phyloP scores from a whole-genome alignment of 2,329 filamentous ascomycete species.

The Sporothrix euskadiensis region DNA sequence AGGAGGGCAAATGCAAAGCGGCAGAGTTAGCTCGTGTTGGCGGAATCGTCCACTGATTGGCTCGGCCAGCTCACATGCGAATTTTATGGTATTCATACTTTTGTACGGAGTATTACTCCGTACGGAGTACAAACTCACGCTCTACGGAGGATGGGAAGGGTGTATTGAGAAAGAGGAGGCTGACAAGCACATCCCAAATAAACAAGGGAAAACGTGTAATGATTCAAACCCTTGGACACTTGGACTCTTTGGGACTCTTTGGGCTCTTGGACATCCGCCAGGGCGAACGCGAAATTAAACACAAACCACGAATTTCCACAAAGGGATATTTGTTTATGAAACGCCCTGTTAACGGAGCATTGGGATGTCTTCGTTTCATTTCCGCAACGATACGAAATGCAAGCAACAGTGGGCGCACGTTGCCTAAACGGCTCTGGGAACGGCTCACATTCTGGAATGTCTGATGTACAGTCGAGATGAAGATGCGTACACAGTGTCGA shows the following conservation, averaged over 20 bases:
- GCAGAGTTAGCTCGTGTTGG: slow-evolving; percentile 13
- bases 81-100: background rate
- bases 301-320: background rate
- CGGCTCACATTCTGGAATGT: background rate
- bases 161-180: background rate
- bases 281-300: slow-evolving; percentile 8
- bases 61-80: background rate
- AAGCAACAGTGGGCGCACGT: background rate
- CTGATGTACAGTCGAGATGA: background rate
- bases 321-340: slow-evolving; percentile 5
- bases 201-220: background rate
- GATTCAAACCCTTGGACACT: background rate
- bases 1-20: slow-evolving; percentile 14
- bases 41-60: slow-evolving; percentile 14
- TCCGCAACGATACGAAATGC: background rate
- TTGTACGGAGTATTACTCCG: background rate
- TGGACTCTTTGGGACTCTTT: background rate
- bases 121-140: background rate
- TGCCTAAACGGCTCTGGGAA: background rate
- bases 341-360: background rate
- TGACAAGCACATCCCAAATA: background rate
- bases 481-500: background rate
- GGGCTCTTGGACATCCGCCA: background rate
- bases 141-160: background rate
- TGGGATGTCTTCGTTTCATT: background rate